Conservation (phyloP, 179 eudicot species). For the Carnegiea gigantea region DNA sequence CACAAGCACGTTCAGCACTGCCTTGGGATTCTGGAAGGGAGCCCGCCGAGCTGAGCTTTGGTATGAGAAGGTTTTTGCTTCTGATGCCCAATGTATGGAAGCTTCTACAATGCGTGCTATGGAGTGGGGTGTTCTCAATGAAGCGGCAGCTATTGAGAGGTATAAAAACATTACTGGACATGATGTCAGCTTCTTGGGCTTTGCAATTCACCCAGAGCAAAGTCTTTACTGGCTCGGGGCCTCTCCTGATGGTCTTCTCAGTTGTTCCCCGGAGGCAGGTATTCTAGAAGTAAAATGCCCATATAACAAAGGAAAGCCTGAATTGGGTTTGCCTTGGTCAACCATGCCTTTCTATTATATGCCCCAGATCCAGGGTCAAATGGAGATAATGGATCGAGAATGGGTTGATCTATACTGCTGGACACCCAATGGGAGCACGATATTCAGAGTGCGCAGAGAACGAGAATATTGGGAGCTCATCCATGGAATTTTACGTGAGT, state of each 20-base stretch:
- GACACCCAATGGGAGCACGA: constrained; percentile 82
- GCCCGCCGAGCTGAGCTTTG: constrained; percentile 77
- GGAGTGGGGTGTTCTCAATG: constrained; percentile 89
- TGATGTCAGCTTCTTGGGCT: constrained; percentile 66
- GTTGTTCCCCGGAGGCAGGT: constrained; percentile 58
- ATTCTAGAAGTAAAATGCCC: constrained; percentile 92
- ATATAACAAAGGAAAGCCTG: constrained; percentile 68
- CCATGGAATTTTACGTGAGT: constrained; percentile 67
- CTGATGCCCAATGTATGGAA: constrained; percentile 28
- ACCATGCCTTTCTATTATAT: constrained; percentile 64
- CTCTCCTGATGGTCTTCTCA: constrained; percentile 90
- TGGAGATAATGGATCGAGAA: constrained; percentile 91
- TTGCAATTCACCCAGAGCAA: constrained; percentile 70
- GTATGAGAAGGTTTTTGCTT: constrained; percentile 74
- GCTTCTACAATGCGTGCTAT: constrained; percentile 47
- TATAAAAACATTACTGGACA: constrained; percentile 78
- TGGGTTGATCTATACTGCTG: constrained; percentile 94
- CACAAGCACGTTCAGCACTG: constrained; percentile 91
- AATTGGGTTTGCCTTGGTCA: constrained; percentile 55
- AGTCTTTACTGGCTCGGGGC: constrained; percentile 78
- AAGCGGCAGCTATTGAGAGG: constrained; percentile 60
- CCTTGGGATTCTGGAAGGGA: constrained; percentile 90
- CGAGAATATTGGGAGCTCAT: constrained; percentile 76
- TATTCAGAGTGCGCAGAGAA: constrained; percentile 64
- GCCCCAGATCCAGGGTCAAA: constrained; percentile 88